Conservation (phyloP, 768 basidiomycete species). For the Tephrocybe sp. region DNA sequence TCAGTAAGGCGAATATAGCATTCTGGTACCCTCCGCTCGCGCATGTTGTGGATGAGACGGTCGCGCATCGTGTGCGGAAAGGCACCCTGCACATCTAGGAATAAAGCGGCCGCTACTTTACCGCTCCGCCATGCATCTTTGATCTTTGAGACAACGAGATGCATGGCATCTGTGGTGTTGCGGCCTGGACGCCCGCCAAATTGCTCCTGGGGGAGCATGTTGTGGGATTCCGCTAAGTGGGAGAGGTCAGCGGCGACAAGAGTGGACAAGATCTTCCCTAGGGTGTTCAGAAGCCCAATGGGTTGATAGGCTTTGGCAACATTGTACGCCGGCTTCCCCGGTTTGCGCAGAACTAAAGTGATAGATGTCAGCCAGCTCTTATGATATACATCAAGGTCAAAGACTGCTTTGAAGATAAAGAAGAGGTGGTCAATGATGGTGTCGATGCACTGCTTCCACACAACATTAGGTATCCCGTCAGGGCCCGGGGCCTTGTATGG, state of each 20-base stretch:
- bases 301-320: conserved; percentile 31
- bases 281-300: conserved; percentile 31
- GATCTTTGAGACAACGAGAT: conserved; percentile 27
- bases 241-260: conserved; percentile 22
- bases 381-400: conserved; percentile 26
- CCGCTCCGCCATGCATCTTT: conserved; percentile 34
- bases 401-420: conserved; percentile 23
- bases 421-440: conserved; percentile 14
- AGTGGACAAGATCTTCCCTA: conserved; percentile 27
- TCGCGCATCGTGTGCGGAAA: conserved; percentile 36
- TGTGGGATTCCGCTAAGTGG: conserved; percentile 23
- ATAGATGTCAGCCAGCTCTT: conserved; percentile 22
- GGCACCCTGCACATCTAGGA: conserved; percentile 41
- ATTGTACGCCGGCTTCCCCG: conserved; percentile 31
- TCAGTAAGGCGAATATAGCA: background rate
- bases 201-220: conserved; percentile 21
- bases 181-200: conserved; percentile 26
- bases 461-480: conserved; percentile 17
- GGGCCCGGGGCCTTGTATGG: conserved; percentile 27
- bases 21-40: background rate
- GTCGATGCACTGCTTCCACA: conserved; percentile 16
- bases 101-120: conserved; percentile 33
- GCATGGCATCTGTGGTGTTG: conserved; percentile 30
- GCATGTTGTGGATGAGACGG: too few species aligned
- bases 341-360: conserved; percentile 33